Conservation (phyloP, 176 grass and related monocot genomes). For the Musa beccarii region DNA sequence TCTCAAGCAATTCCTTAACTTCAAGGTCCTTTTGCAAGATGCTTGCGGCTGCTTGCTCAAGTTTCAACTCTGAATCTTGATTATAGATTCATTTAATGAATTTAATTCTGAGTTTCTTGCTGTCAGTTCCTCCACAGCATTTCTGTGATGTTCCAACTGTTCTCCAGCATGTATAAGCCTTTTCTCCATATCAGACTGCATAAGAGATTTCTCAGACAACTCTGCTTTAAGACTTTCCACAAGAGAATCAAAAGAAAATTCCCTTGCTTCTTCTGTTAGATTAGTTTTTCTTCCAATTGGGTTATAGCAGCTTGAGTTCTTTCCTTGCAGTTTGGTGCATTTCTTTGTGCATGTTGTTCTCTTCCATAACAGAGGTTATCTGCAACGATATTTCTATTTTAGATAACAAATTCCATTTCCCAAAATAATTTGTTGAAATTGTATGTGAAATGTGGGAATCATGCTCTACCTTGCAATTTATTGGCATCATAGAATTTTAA, state of each 20-base stretch:
- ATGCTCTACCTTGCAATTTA: slow-evolving; percentile 38
- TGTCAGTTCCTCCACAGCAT: slow-evolving; percentile 30
- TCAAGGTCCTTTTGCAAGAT: slow-evolving; percentile 50
- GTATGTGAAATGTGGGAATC: neutral
- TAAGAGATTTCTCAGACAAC: slow-evolving; percentile 51
- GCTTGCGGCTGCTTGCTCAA: slow-evolving; percentile 20
- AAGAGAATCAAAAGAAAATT: neutral
- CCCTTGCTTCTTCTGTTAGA: slow-evolving; percentile 21
- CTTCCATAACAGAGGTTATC: slow-evolving; percentile 53
- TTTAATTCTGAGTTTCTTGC: slow-evolving; percentile 36
- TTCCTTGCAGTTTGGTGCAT: slow-evolving; percentile 57
- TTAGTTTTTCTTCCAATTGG: slow-evolving; percentile 60
- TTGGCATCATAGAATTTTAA: neutral
- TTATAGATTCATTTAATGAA: slow-evolving; percentile 28
- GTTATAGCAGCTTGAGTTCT: slow-evolving; percentile 48
- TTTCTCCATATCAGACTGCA: slow-evolving; percentile 56
- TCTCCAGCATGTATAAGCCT: slow-evolving; percentile 32
- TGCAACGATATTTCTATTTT: slow-evolving; percentile 24
- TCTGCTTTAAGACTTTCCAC: slow-evolving; percentile 2
- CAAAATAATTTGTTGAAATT: slow-evolving; percentile 49
- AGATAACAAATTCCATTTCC: slow-evolving; percentile 12
- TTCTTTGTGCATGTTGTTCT: slow-evolving; percentile 53
- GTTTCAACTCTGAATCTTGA: slow-evolving; percentile 30
- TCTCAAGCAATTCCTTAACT: slow-evolving; percentile 59
- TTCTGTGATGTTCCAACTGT: slow-evolving; percentile 61